Conservation (phyloP, 1,139 yeast species). For the Diutina ranongensis region DNA sequence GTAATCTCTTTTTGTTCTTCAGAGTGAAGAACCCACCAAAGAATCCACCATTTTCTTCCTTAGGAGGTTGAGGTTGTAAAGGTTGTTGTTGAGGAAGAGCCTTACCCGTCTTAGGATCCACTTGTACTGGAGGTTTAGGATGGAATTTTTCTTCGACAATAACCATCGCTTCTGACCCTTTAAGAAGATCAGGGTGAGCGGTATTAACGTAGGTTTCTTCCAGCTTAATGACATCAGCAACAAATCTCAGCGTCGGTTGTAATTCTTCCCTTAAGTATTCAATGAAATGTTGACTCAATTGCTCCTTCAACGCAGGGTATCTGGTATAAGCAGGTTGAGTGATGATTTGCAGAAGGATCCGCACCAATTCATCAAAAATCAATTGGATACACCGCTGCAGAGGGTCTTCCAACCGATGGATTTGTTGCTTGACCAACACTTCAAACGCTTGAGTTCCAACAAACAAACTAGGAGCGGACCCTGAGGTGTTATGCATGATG, state of each 20-base stretch:
- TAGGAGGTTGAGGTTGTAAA: constrained; percentile 21
- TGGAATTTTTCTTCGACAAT: constrained; percentile 87
- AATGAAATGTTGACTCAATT: constrained; percentile 68
- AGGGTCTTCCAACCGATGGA: constrained; percentile 91
- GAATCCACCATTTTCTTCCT: constrained; percentile 54
- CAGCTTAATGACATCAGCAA: constrained; percentile 65
- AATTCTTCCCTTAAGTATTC: constrained; percentile 72
- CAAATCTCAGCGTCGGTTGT: constrained; percentile 78
- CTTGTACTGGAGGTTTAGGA: constrained; percentile 67
- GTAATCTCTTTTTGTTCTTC: constrained; percentile 87
- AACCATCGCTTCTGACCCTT: constrained; percentile 92
- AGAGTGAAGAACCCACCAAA: constrained; percentile 92
- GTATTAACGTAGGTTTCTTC: constrained; percentile 95
- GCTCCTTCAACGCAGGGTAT: constrained; percentile 84
- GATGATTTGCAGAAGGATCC: constrained; percentile 79
- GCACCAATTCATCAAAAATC: constrained; percentile 87
- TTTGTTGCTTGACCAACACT: constrained; percentile 91
- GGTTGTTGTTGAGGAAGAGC: constrained; percentile 40
- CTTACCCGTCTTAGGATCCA: constrained; percentile 91
- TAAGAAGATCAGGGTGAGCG: constrained; percentile 92
- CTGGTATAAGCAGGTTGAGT: constrained; percentile 74
- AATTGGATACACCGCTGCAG: constrained; percentile 78
- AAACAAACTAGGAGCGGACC: constrained; percentile 94
- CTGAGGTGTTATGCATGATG: constrained; percentile 94
- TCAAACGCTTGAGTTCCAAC: constrained; percentile 98